Evolutionary conservation across 2,329 filamentous ascomycete genomes (phyloP).

Genomic region (Alternaria ventricosa): DNA sequence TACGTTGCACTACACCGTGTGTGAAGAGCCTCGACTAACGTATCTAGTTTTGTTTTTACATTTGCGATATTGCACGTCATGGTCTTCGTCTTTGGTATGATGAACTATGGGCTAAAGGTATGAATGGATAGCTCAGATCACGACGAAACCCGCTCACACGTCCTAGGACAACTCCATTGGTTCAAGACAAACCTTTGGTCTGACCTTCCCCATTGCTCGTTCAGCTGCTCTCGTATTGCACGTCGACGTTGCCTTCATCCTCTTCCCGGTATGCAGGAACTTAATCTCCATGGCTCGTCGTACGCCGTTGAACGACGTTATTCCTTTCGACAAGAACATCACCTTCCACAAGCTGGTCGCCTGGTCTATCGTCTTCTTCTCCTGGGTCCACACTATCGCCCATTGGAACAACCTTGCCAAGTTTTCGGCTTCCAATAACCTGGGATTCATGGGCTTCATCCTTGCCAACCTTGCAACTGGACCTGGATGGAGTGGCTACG

Average conservation of each 20-base stretch:
- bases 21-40: slow-evolving; percentile 33
- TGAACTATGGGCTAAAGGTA: slow-evolving; percentile 77
- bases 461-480: slow-evolving; percentile 79
- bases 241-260: slow-evolving; percentile 79
- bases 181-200: slow-evolving; percentile 72
- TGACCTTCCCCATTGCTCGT: slow-evolving; percentile 78
- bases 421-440: slow-evolving; percentile 74
- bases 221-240: slow-evolving; percentile 78
- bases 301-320: slow-evolving; percentile 83
- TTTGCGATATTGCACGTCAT: slow-evolving; percentile 77
- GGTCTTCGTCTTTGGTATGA: slow-evolving; percentile 80
- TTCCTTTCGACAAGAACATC: slow-evolving; percentile 89
- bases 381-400: slow-evolving; percentile 83
- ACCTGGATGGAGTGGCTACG: slow-evolving; percentile 84
- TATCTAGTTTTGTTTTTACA: slow-evolving; percentile 72
- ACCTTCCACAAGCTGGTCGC: slow-evolving; percentile 85
- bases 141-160: slow-evolving; percentile 10
- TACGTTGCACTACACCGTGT: slow-evolving; percentile 54
- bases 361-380: slow-evolving; percentile 89
- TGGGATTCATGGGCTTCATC: slow-evolving; percentile 80
- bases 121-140: not conserved
- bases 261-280: slow-evolving; percentile 83
- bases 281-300: slow-evolving; percentile 81
- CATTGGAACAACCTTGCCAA: slow-evolving; percentile 88
- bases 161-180: slow-evolving; percentile 66